Percentiles rank a stretch among this genome's conserved stretches.
phyloP scores from a whole-genome alignment of 2,329 filamentous ascomycete genomes.

The Colletotrichum gigasporum region DNA sequence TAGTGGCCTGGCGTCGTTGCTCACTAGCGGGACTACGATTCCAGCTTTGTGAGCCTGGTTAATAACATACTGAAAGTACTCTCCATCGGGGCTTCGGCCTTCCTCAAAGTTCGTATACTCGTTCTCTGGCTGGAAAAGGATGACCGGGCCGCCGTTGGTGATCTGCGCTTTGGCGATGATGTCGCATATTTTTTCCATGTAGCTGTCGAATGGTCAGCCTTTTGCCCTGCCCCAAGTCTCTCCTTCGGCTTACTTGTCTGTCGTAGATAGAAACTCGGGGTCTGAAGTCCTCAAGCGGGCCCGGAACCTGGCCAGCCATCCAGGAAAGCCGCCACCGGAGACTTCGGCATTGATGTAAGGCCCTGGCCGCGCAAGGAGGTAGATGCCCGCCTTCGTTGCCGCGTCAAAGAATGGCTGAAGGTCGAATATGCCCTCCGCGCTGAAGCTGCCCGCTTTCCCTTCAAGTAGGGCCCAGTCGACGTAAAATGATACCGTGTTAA shows the following conservation, averaged over 20 bases:
- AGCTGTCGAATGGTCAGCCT: slow-evolving; percentile 47
- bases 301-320: slow-evolving; percentile 78
- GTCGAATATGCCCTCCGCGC: slow-evolving; percentile 76
- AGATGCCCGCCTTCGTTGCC: slow-evolving; percentile 77
- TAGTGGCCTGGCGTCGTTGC: slow-evolving; percentile 72
- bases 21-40: slow-evolving; percentile 79
- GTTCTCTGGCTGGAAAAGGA: slow-evolving; percentile 84
- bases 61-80: slow-evolving; percentile 77
- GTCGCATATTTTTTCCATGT: slow-evolving; percentile 56
- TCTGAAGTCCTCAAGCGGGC: slow-evolving; percentile 71
- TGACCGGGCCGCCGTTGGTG: slow-evolving; percentile 82
- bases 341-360: slow-evolving; percentile 84
- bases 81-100: slow-evolving; percentile 60
- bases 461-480: slow-evolving; percentile 82
- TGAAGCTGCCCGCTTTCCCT: slow-evolving; percentile 75
- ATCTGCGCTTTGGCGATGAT: slow-evolving; percentile 81
- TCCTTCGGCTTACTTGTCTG: slow-evolving; percentile 62
- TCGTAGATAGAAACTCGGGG: slow-evolving; percentile 70
- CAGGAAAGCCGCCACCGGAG: slow-evolving; percentile 81
- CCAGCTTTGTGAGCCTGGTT: slow-evolving; percentile 74
- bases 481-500: slow-evolving; percentile 84
- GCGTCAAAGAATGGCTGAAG: slow-evolving; percentile 81
- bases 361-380: slow-evolving; percentile 76
- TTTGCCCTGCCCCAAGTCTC: neutral
- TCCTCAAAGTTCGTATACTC: slow-evolving; percentile 72